Conservation (phyloP, 78 protist species). For the Pelomyxa schiedti region DNA sequence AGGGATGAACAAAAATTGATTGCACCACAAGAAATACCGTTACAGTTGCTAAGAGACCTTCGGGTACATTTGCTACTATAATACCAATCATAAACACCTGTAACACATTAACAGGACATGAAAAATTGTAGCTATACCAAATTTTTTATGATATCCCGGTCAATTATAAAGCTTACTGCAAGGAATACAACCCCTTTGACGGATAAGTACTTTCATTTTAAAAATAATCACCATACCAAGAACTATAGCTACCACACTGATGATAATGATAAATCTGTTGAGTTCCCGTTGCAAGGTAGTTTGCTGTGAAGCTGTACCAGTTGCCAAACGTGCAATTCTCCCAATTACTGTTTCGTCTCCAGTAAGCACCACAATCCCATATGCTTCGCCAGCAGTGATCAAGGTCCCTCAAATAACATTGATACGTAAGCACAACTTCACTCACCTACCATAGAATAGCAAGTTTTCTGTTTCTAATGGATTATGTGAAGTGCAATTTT, state of each 20-base stretch:
- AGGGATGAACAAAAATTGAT: slow-evolving; percentile 43
- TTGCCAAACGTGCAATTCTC: slow-evolving; percentile 64
- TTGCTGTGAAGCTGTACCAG: slow-evolving; percentile 5
- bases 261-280: slow-evolving; percentile 60
- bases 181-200: too few species aligned
- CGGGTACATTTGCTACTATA: slow-evolving; percentile 85
- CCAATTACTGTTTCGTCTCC: slow-evolving; percentile 88
- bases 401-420: slow-evolving; percentile 11
- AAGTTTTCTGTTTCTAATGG: slow-evolving; percentile 64
- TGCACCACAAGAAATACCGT: neutral
- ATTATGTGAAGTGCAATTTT: slow-evolving; percentile 32
- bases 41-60: slow-evolving; percentile 46
- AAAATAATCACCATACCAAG: too few species aligned
- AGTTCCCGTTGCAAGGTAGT: slow-evolving; percentile 73
- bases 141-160: too few species aligned
- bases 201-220: too few species aligned
- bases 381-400: slow-evolving; percentile 60
- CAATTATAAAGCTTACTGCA: too few species aligned
- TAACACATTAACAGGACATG: too few species aligned
- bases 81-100: too few species aligned
- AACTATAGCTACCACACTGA: slow-evolving; percentile 59
- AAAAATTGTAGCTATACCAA: too few species aligned
- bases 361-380: slow-evolving; percentile 59
- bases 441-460: too few species aligned
- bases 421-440: neutral